Percentiles rank a stretch among this genome's conserved stretches.
Evolutionary conservation across 2,329 filamentous ascomycete genomes (phyloP).

Genomic region (Metarhizium robertsii): DNA sequence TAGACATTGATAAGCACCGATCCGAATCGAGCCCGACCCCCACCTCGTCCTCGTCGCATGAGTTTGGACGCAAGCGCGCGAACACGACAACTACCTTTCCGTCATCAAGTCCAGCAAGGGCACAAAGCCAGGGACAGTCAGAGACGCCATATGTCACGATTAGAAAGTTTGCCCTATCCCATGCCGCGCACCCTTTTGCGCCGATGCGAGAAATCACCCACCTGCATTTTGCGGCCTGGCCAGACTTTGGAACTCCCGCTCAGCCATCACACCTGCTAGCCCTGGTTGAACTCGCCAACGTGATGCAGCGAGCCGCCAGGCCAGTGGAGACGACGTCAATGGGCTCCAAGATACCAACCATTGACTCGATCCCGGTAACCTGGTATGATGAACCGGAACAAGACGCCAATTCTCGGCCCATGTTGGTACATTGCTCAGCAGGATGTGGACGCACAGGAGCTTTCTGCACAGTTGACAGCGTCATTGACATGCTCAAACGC

Average conservation of each 20-base stretch:
- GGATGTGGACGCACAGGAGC: conserved; percentile 93
- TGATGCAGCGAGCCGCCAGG: conserved; percentile 53
- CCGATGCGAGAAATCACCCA: conserved; percentile 90
- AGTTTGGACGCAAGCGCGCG: conserved; percentile 40
- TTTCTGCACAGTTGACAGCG: conserved; percentile 92
- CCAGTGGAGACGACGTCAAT: conserved; percentile 34
- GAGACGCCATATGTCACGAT: conserved; percentile 72
- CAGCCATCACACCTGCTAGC: conserved; percentile 80
- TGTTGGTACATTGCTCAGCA: conserved; percentile 91
- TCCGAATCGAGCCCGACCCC: conserved; percentile 24
- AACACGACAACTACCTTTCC: conserved; percentile 41
- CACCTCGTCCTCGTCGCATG: conserved; percentile 18
- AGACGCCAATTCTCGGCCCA: conserved; percentile 48
- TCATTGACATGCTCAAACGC: conserved; percentile 94
- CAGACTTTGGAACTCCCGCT: conserved; percentile 88
- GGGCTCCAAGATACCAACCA: conserved; percentile 18
- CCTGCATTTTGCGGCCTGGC: conserved; percentile 92
- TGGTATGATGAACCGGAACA: conserved; percentile 53
- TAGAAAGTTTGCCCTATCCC: conserved; percentile 76
- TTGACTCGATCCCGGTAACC: conserved; percentile 25
- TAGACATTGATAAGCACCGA: conserved; percentile 55
- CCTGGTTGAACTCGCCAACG: conserved; percentile 79
- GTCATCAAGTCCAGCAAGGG: conserved; percentile 19
- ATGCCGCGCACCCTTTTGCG: conserved; percentile 67
- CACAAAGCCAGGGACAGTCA: conserved; percentile 18